Evolutionary conservation across 1,284 basidiomycete genomes (phyloP).

Genomic region (Mrakiaceae sp.): DNA sequence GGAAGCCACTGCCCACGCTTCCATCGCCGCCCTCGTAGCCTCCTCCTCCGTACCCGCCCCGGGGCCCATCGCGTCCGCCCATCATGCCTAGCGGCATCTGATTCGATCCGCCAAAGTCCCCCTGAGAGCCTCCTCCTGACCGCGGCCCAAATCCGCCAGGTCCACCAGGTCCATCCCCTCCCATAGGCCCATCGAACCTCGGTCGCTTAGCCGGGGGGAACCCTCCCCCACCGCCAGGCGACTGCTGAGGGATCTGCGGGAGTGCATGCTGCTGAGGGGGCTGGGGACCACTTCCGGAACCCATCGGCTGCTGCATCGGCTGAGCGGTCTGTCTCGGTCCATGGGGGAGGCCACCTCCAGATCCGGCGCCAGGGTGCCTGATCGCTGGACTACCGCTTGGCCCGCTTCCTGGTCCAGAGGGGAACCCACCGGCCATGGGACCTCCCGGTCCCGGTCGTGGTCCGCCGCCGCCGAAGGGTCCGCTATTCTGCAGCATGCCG

Average conservation of each 20-base stretch:
- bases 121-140: not conserved
- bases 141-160: constrained; percentile 20
- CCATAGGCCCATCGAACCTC: constrained; percentile 60
- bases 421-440: not conserved
- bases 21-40: constrained; percentile 2
- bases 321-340: not conserved
- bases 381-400: not conserved
- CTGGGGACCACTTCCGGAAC: not conserved
- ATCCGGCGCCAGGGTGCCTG: not conserved
- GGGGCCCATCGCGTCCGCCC: constrained; percentile 16
- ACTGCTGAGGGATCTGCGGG: constrained; percentile 3
- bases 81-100: constrained; percentile 11
- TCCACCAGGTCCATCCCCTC: constrained; percentile 30
- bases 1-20: not conserved
- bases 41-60: constrained; percentile 7
- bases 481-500: no score
- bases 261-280: not conserved
- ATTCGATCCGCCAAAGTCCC: constrained; percentile 4
- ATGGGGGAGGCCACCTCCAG: not conserved
- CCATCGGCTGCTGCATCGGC: not conserved
- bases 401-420: not conserved
- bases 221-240: not conserved
- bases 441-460: not conserved
- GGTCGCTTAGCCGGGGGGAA: constrained; percentile 53
- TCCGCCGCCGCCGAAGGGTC: not conserved